Conservation (phyloP, 192 early-diverging fungal species). For the Ambispora gerdemannii region DNA sequence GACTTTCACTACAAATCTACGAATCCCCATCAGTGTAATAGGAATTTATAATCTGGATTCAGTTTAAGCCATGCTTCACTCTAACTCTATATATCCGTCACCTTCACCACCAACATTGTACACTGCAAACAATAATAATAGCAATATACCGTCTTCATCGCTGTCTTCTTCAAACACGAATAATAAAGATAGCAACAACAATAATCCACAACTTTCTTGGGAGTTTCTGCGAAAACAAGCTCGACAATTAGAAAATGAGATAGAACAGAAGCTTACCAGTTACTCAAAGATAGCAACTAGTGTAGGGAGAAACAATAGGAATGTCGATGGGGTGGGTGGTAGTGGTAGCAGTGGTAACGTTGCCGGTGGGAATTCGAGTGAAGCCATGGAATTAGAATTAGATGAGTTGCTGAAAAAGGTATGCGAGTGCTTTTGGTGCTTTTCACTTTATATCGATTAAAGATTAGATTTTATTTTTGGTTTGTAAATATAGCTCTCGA, state of each 20-base stretch:
- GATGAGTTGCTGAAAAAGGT: slow-evolving; percentile 67
- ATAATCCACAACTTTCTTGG: slow-evolving; percentile 46
- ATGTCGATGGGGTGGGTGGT: slow-evolving; percentile 27
- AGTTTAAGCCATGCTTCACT: no score
- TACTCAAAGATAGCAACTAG: slow-evolving; percentile 49
- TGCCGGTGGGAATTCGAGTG: slow-evolving; percentile 30
- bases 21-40: no score
- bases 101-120: no score
- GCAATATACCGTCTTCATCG: background rate
- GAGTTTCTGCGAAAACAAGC: slow-evolving; percentile 68
- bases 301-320: slow-evolving; percentile 19
- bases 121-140: no score
- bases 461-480: no score
- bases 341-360: background rate
- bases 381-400: slow-evolving; percentile 50
- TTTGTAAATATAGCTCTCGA: slow-evolving; percentile 48
- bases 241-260: slow-evolving; percentile 68
- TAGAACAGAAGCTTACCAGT: slow-evolving; percentile 59
- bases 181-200: background rate
- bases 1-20: no score
- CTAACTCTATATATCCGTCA: no score
- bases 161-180: background rate
- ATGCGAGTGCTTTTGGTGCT: no score
- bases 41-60: no score
- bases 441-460: no score